phyloP scores from a whole-genome alignment of 23 red algal genomes.

The Rhodosorus marinus region DNA sequence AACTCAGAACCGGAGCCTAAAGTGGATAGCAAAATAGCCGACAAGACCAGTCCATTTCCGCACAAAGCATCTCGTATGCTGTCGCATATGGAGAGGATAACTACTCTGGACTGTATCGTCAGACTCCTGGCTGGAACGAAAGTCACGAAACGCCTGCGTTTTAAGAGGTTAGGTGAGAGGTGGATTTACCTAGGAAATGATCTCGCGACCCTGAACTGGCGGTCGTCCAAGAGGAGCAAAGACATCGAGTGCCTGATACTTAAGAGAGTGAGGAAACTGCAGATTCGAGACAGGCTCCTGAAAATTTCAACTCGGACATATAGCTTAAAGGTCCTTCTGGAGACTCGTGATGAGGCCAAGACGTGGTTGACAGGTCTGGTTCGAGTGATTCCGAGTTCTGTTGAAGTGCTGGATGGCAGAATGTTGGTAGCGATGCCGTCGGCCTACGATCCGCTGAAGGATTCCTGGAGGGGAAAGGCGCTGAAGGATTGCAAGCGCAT shows the following conservation, averaged over 20 bases:
- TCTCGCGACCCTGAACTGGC: slow-evolving; percentile 52
- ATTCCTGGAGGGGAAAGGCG: slow-evolving; percentile 45
- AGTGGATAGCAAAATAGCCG: slow-evolving; percentile 22
- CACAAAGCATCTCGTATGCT: slow-evolving; percentile 31
- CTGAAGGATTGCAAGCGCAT: slow-evolving; percentile 44
- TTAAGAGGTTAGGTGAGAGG: slow-evolving; percentile 50
- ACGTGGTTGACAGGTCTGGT: slow-evolving; percentile 57
- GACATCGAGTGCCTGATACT: slow-evolving; percentile 44
- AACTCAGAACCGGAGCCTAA: slow-evolving; percentile 50
- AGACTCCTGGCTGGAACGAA: slow-evolving; percentile 41
- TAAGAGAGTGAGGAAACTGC: slow-evolving; percentile 51
- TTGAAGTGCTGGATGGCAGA: slow-evolving; percentile 41
- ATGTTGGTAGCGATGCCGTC: slow-evolving; percentile 42
- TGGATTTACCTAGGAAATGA: slow-evolving; percentile 80
- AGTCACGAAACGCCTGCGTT: slow-evolving; percentile 44
- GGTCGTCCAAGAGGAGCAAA: slow-evolving; percentile 41
- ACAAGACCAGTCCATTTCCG: too few relatives aligned
- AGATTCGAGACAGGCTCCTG: too few relatives aligned
- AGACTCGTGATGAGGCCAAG: slow-evolving; percentile 24
- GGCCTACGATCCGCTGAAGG: slow-evolving; percentile 48
- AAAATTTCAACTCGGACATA: slow-evolving; percentile 27
- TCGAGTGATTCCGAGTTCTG: slow-evolving; percentile 56
- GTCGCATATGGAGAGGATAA: slow-evolving; percentile 25
- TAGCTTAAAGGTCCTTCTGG: slow-evolving; percentile 26
- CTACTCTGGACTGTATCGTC: slow-evolving; percentile 58